Percentiles rank a stretch among this genome's conserved stretches.
Conservation (phyloP, 106 monocot genomes). For the Allium sativum region DNA sequence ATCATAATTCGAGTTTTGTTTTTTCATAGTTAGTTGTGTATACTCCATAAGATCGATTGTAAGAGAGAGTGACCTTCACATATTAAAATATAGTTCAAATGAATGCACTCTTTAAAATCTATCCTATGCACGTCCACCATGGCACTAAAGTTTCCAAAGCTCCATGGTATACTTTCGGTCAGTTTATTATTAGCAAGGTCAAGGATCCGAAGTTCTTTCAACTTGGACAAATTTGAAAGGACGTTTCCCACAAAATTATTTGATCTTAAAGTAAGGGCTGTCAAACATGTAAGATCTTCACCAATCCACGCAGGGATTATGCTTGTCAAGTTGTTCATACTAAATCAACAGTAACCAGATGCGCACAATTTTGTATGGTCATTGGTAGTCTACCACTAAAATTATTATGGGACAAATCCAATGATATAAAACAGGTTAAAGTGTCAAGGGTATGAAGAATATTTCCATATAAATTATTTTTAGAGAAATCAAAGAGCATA, state of each 20-base stretch:
- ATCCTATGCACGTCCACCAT: background rate
- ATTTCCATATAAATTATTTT: background rate
- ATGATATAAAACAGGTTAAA: no score
- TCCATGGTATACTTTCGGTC: background rate
- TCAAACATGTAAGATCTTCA: background rate
- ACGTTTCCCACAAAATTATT: conserved; percentile 5
- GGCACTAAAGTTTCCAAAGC: conserved; percentile 1
- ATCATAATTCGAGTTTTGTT: background rate
- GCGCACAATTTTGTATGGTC: background rate
- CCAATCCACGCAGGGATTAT: background rate
- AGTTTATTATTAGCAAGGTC: background rate
- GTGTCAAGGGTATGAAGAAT: background rate
- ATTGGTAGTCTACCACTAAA: background rate
- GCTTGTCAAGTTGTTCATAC: background rate
- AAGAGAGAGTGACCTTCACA: no score
- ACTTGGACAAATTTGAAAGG: background rate
- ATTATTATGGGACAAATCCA: background rate
- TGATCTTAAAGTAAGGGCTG: background rate
- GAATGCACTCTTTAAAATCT: background rate
- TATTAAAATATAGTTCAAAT: no score
- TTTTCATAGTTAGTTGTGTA: background rate
- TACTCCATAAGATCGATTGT: no score
- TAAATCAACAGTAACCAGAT: background rate
- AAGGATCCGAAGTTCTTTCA: no score
- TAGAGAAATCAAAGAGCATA: background rate